phyloP scores from a whole-genome alignment of 805 yeast genomes.

The Candida stauntonica region DNA sequence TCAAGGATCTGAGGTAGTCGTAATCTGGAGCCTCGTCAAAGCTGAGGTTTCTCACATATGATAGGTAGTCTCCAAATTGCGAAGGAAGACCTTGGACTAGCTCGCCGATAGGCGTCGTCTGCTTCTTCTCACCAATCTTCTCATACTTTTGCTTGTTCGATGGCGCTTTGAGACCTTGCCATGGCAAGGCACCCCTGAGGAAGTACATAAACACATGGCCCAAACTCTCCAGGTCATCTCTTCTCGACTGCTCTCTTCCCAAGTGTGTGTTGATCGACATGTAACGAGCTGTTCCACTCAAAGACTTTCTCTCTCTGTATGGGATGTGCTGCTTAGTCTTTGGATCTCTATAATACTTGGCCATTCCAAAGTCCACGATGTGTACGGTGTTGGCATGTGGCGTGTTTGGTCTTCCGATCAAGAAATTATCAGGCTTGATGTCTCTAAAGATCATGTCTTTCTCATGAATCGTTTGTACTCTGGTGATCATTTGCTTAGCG shows the following conservation, averaged over 20 bases:
- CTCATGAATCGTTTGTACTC: conserved; percentile 83
- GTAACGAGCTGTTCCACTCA: conserved; percentile 97
- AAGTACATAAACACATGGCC: conserved; percentile 97
- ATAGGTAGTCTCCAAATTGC: conserved; percentile 89
- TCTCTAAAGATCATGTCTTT: conserved; percentile 92
- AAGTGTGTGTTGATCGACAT: conserved; percentile 97
- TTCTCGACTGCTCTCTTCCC: conserved; percentile 94
- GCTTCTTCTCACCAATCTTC: conserved; percentile 94
- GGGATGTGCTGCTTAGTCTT: conserved; percentile 94
- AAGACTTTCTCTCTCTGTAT: conserved; percentile 89
- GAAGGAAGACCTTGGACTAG: conserved; percentile 70
- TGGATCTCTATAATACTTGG: conserved; percentile 96
- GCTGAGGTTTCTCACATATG: conserved; percentile 79
- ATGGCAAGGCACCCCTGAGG: conserved; percentile 89
- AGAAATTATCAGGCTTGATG: conserved; percentile 95
- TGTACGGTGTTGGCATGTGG: conserved; percentile 82
- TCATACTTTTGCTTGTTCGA: conserved; percentile 97
- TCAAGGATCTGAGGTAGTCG: conserved; percentile 72
- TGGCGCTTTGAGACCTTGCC: conserved; percentile 99
- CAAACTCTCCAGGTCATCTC: conserved; percentile 94
- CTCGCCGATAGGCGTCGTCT: conserved; percentile 80
- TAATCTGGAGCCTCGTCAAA: conserved; percentile 96
- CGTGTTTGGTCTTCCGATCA: conserved; percentile 85
- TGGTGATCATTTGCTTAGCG: conserved; percentile 88
- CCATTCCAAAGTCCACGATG: conserved; percentile 98